These are phyloP conservation scores for Leonotis leonurus DNA, from an alignment of 257 asterid species.

Conservation along the genomic window DNA sequence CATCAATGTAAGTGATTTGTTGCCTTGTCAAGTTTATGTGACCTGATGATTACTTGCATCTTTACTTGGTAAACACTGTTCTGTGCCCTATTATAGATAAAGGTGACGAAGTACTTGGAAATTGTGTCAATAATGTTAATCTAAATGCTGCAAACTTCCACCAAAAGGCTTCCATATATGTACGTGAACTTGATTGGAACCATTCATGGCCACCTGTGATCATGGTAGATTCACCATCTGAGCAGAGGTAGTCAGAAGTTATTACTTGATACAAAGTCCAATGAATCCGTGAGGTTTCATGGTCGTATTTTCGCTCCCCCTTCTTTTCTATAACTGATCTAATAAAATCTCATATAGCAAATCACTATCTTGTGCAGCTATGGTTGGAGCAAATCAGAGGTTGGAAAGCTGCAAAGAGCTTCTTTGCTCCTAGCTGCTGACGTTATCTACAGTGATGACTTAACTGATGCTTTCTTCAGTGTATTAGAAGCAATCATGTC, in stretches of 20 bases:
- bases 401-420: conserved; percentile 63
- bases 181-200: conserved; percentile 94
- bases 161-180: conserved; percentile 41
- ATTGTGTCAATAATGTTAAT: conserved; percentile 58
- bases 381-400: conserved; percentile 56
- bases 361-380: conserved; percentile 38
- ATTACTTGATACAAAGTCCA: background rate
- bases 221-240: conserved; percentile 26
- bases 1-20: background rate
- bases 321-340: background rate
- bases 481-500: conserved; percentile 53
- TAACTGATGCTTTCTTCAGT: conserved; percentile 75
- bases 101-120: conserved; percentile 69
- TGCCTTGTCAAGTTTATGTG: background rate
- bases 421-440: conserved; percentile 89
- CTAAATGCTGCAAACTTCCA: conserved; percentile 48
- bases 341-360: background rate
- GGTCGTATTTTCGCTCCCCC: background rate
- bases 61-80: background rate
- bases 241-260: conserved; percentile 33
- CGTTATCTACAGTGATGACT: conserved; percentile 75
- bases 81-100: conserved; percentile 35
- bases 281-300: background rate
- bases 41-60: background rate
- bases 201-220: conserved; percentile 56